A percentile compares a stretch with the other conserved stretches of the same genome.
phyloP scores from a whole-genome alignment of 2,329 filamentous ascomycete species.

The Botrytis medusae region DNA sequence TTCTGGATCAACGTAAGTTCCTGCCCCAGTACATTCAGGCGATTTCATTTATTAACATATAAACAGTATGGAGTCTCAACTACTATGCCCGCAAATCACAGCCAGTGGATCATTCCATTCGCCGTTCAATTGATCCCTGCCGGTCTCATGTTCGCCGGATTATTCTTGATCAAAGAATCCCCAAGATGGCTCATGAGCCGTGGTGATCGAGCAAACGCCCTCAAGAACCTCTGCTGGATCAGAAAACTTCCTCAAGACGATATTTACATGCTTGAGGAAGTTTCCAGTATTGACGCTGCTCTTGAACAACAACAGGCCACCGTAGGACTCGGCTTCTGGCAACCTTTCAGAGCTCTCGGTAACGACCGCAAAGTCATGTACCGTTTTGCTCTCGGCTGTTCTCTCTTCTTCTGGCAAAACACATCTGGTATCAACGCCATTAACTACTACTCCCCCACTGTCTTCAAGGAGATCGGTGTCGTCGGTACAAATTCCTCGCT shows the following conservation, averaged over 20 bases:
- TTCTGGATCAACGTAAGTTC: conserved; percentile 59
- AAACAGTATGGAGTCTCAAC: conserved; percentile 59
- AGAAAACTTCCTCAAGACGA: conserved; percentile 57
- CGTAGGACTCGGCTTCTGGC: conserved; percentile 73
- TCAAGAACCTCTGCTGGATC: conserved; percentile 60
- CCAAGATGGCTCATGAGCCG: conserved; percentile 48
- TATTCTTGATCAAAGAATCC: conserved; percentile 68
- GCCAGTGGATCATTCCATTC: conserved; percentile 42
- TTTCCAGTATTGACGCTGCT: conserved; percentile 68
- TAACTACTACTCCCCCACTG: conserved; percentile 35
- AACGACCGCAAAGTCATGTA: conserved; percentile 43
- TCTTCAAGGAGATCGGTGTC: conserved; percentile 33
- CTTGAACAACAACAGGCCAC: conserved; percentile 62
- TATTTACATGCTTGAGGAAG: conserved; percentile 70
- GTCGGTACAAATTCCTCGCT: conserved; percentile 30
- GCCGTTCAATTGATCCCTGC: conserved; percentile 41
- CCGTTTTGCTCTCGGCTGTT: conserved; percentile 69
- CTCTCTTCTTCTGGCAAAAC: conserved; percentile 47
- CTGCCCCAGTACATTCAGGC: conserved; percentile 27
- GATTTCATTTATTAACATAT: background rate
- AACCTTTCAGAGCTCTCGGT: conserved; percentile 53
- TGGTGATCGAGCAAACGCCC: conserved; percentile 21
- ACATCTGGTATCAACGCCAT: conserved; percentile 34
- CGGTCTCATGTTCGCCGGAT: conserved; percentile 32
- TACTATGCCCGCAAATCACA: conserved; percentile 32